Percentiles rank a stretch among this genome's conserved stretches.
Evolutionary conservation across 352 stramenopile species (phyloP).

Genomic region (Phytophthora ohioensis): DNA sequence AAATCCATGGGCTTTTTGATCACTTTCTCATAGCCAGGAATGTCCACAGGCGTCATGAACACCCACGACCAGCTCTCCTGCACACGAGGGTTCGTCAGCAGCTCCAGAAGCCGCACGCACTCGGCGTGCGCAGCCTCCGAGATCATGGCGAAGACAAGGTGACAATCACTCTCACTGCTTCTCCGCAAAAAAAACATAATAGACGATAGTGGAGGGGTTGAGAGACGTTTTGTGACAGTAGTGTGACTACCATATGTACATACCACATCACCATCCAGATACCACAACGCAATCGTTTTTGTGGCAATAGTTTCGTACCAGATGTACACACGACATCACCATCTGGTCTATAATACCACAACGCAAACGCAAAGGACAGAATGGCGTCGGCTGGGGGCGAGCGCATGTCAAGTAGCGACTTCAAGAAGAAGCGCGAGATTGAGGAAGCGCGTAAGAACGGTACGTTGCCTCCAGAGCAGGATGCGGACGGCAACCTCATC

Average conservation of each 20-base stretch:
- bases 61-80: conserved; percentile 90
- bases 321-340: neutral
- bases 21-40: conserved; percentile 75
- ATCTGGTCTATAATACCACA: neutral
- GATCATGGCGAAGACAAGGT: conserved; percentile 55
- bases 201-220: neutral
- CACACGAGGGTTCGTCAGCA: conserved; percentile 82
- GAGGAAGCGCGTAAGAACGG: conserved; percentile 92
- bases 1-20: conserved; percentile 90
- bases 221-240: neutral
- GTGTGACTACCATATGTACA: neutral
- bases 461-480: conserved; percentile 87
- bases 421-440: conserved; percentile 91
- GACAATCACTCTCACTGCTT: conserved; percentile 28
- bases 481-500: conserved; percentile 96
- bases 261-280: neutral
- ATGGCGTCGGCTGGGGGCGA: conserved; percentile 77
- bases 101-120: conserved; percentile 81
- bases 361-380: neutral
- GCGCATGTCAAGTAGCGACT: conserved; percentile 80
- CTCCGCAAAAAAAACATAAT: too few relatives aligned
- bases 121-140: conserved; percentile 76
- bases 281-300: neutral
- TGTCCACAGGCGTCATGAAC: conserved; percentile 82
- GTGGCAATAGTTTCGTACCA: neutral